phyloP scores from a whole-genome alignment of 495 filamentous ascomycete species.

The Saxophila tyrrhenica region DNA sequence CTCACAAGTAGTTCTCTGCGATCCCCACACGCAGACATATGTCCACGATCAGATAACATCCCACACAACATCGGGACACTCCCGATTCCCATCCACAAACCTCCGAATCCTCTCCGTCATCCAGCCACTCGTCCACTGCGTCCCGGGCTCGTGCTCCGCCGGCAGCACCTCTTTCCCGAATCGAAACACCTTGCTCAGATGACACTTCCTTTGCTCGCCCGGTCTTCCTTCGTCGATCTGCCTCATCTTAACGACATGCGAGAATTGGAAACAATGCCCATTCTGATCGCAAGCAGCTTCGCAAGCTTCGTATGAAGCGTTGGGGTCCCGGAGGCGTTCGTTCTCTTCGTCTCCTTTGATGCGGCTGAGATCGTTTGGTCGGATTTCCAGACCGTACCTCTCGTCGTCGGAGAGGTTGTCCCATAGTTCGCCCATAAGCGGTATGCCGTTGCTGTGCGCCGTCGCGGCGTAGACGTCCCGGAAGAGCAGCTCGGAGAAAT shows the following conservation, averaged over 20 bases:
- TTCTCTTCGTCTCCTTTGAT: background rate
- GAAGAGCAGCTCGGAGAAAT: conserved; percentile 5
- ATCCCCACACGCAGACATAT: too few relatives aligned
- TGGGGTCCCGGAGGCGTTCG: conserved; percentile 1
- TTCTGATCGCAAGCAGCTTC: conserved; percentile 7
- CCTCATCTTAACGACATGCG: conserved; percentile 1
- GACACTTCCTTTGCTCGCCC: background rate
- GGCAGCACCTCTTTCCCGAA: background rate
- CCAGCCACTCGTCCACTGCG: conserved; percentile 10
- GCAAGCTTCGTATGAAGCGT: conserved; percentile 4
- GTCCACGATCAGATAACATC: too few relatives aligned
- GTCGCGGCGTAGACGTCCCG: conserved; percentile 2
- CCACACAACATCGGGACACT: background rate
- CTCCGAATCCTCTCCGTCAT: conserved; percentile 10
- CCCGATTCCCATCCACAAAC: conserved; percentile 3
- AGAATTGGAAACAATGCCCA: conserved; percentile 8
- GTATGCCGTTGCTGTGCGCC: background rate
- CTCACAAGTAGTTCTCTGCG: too few relatives aligned
- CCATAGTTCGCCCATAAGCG: conserved; percentile 1
- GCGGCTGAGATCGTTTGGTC: background rate
- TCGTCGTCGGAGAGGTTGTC: conserved; percentile 8
- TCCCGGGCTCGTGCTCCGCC: background rate
- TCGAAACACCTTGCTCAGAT: conserved; percentile 5
- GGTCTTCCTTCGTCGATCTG: background rate
- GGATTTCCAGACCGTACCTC: background rate